Evolutionary conservation across 2,329 filamentous ascomycete genomes (phyloP).

Genomic region (Ophiocordyceps camponoti-saundersi): DNA sequence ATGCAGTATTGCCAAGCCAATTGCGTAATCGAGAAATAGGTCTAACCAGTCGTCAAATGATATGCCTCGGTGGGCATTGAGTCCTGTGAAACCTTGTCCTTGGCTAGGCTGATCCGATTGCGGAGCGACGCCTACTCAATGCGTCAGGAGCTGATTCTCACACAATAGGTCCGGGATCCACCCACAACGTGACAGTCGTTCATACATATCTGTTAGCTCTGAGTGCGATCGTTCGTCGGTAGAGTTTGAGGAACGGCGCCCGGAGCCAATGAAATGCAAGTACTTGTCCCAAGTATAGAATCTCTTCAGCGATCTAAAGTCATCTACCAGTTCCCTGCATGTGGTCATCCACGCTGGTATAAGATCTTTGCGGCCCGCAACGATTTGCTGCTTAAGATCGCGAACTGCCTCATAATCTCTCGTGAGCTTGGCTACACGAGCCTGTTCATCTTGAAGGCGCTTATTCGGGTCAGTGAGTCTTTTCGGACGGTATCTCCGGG

Average conservation of each 20-base stretch:
- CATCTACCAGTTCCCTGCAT: slow-evolving; percentile 41
- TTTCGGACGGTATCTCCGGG: slow-evolving; percentile 26
- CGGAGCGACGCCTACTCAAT: slow-evolving; percentile 4
- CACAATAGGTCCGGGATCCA: slow-evolving; percentile 2
- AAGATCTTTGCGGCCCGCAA: slow-evolving; percentile 25
- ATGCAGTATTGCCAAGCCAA: slow-evolving; percentile 53
- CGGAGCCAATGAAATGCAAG: slow-evolving; percentile 34
- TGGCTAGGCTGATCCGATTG: slow-evolving; percentile 2
- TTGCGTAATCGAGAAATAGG: slow-evolving; percentile 74
- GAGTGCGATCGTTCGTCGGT: slow-evolving; percentile 15
- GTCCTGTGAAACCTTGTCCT: neutral
- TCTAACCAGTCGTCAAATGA: slow-evolving; percentile 76
- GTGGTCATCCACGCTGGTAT: slow-evolving; percentile 37
- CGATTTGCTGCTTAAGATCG: slow-evolving; percentile 22
- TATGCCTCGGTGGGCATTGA: slow-evolving; percentile 50
- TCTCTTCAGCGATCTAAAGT: slow-evolving; percentile 44
- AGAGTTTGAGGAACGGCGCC: slow-evolving; percentile 7
- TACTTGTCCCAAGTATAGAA: slow-evolving; percentile 54
- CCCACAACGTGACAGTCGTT: slow-evolving; percentile 36
- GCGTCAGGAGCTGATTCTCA: slow-evolving; percentile 2
- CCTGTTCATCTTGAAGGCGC: slow-evolving; percentile 25
- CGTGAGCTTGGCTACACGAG: slow-evolving; percentile 19
- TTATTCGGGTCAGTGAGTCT: slow-evolving; percentile 26
- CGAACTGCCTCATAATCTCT: slow-evolving; percentile 26
- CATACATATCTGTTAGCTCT: slow-evolving; percentile 36